Evolutionary conservation across 176 grass and related monocot genomes (phyloP), one percentile per base, ranked within the genome.

Genomic region (Zizania latifolia): DNA sequence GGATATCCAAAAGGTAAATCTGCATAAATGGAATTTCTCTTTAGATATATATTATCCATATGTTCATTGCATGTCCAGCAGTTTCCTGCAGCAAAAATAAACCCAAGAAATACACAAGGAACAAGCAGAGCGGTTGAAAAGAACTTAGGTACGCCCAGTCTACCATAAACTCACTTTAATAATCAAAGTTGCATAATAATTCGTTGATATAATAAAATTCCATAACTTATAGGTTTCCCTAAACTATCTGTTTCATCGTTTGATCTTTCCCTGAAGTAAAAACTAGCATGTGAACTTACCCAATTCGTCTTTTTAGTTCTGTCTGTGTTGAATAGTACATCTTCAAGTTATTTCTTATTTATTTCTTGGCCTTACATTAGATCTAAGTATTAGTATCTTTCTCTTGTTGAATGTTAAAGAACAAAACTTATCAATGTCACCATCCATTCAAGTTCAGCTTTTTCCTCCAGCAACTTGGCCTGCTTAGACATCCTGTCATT

Each of bases 1-100:
- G 72, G 61, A 97, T 93, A 65, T 93, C 93, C 85, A 97, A 72
- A 86, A 97, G 93, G 60, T 97, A 97, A 62, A 97, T 97, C 93
- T 97, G 85, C 81, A 84, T 61, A 81, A 79, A 53, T 27, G 17
- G 57, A 72, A 62, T 28, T 46, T 58, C 16, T 10, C 3, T 35
- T 27, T 38, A 77, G 30, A 77, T 45, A 78, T 40, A 66, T 38
- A 45, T 34, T 50, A 73, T 74, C 27, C 28, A 55, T 56, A 71
- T 31, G 16, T 58, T 85, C 50, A 46, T 16, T 74, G 23, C 39
- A 13, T 15, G 46, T 63, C 19, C 33, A 72, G 16, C 31, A 72
- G 58, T 31, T 39, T 29, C 16, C 43, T 72, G 31, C 16, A 72
- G 35, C 10, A 23, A 4, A 58, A 72, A 81, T 72, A 72, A 54